A percentile compares a stretch with the other conserved stretches of the same genome.
Conservation (phyloP, 305 asterid genomes). For the Fraxinus velutina region DNA sequence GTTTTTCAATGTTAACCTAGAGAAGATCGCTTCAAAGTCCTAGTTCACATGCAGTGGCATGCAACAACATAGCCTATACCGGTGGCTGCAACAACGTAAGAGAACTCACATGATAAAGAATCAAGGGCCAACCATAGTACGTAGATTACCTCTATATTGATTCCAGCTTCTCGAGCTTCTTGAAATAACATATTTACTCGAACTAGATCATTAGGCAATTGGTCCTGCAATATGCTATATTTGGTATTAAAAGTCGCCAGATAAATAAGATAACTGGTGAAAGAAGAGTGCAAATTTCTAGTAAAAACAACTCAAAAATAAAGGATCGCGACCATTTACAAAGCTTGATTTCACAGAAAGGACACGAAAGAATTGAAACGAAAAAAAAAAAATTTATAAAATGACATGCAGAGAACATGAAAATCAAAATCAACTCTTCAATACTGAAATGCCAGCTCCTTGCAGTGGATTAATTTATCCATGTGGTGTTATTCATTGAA, state of each 20-base stretch:
- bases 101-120: background rate
- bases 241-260: conserved; percentile 19
- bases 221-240: conserved; percentile 57
- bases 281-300: background rate
- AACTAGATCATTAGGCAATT: conserved; percentile 69
- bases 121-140: background rate
- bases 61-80: background rate
- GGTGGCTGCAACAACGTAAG: background rate
- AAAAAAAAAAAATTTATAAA: background rate
- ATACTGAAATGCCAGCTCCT: conserved; percentile 4
- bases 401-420: background rate
- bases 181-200: conserved; percentile 81
- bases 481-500: background rate
- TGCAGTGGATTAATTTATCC: background rate
- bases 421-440: background rate
- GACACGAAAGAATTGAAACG: background rate
- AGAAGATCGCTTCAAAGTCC: background rate
- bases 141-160: conserved; percentile 62
- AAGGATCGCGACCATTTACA: background rate
- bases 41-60: background rate
- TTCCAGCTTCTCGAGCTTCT: conserved; percentile 87
- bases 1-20: background rate
- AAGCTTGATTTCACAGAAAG: conserved; percentile 5
- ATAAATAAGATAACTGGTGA: conserved; percentile 5
- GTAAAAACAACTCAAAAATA: background rate